phyloP scores from a whole-genome alignment of 75 land plant species.

The Pinus tabuliformis region DNA sequence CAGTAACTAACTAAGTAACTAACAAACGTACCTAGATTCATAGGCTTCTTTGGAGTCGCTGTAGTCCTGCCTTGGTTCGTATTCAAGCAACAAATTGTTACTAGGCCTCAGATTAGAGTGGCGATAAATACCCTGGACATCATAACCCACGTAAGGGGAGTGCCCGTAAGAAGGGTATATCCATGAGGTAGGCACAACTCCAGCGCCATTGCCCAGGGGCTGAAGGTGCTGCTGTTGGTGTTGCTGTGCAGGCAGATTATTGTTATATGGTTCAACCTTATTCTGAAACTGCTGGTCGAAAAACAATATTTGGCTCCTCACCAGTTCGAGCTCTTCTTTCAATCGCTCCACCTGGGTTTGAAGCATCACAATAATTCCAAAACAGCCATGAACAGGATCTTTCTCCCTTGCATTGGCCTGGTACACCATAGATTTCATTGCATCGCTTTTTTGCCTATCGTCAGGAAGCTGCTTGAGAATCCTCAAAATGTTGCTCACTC shows the following conservation, averaged over 20 bases:
- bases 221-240: constrained; percentile 11
- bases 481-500: constrained; percentile 59
- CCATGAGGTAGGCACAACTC: too few species aligned
- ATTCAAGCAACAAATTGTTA: not conserved
- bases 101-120: too few species aligned
- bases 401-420: constrained; percentile 63
- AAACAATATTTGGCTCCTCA: constrained; percentile 15
- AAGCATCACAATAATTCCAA: constrained; percentile 37
- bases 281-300: not conserved
- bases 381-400: constrained; percentile 80
- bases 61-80: not conserved
- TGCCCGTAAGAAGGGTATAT: too few species aligned
- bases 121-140: too few species aligned
- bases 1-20: too few species aligned
- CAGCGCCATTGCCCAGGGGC: not conserved
- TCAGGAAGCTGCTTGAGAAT: constrained; percentile 43
- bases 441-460: constrained; percentile 33
- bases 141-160: too few species aligned
- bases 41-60: constrained; percentile 12
- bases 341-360: constrained; percentile 26
- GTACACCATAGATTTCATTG: constrained; percentile 66
- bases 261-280: too few species aligned
- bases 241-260: not conserved
- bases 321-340: constrained; percentile 13
- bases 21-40: constrained; percentile 7